A percentile compares a stretch with the other conserved stretches of the same genome.
These are phyloP conservation scores for Alternaria longipes DNA, from an alignment of 2,329 filamentous ascomycete species.

Conservation along the genomic window DNA sequence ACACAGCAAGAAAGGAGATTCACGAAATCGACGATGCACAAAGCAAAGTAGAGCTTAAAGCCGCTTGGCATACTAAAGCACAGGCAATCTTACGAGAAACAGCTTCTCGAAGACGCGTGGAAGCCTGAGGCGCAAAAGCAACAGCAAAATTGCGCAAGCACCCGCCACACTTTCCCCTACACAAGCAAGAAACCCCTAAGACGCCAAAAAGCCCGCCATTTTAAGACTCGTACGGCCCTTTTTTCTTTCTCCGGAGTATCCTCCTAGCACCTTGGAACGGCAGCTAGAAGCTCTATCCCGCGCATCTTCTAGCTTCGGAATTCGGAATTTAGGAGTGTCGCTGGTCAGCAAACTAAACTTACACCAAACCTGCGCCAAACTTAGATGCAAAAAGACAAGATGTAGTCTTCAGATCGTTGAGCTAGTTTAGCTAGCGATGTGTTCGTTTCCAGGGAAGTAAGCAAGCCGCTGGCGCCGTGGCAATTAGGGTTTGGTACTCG, in stretches of 20 bases:
- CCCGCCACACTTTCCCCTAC: neutral
- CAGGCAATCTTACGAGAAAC: neutral
- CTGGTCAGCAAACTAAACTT: neutral
- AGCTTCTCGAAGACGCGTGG: slow-evolving; percentile 6
- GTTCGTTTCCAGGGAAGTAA: neutral
- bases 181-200: neutral
- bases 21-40: neutral
- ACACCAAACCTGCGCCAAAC: slow-evolving; percentile 6
- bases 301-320: neutral
- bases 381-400: slow-evolving; percentile 3
- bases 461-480: neutral
- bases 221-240: neutral
- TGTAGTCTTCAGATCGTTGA: neutral
- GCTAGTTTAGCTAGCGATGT: neutral
- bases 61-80: neutral
- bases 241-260: neutral
- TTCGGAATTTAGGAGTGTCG: neutral
- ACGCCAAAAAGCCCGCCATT: neutral
- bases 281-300: neutral
- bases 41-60: neutral
- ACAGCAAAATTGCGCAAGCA: neutral
- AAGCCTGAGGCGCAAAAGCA: slow-evolving; percentile 2
- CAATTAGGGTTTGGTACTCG: neutral
- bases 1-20: neutral
- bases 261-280: slow-evolving; percentile 1